These are phyloP conservation scores for Catunica adiposa DNA, from an alignment of 2,329 filamentous ascomycete genomes.

Conservation along the genomic window DNA sequence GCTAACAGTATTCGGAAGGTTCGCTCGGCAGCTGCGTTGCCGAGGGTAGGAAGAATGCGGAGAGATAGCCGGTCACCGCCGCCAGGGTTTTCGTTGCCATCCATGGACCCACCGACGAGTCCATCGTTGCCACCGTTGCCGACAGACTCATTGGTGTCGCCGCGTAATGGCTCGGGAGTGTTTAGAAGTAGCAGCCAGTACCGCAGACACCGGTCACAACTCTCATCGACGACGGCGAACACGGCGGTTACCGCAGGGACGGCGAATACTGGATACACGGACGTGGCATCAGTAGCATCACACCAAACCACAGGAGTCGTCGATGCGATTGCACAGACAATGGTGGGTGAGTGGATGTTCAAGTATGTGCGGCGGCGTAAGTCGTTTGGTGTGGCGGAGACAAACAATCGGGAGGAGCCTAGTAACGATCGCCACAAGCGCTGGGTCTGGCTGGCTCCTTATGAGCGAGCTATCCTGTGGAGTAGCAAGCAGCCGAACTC, in stretches of 20 bases:
- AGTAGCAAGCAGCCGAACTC: conserved; percentile 91
- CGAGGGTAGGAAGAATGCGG: conserved; percentile 33
- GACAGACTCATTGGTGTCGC: conserved; percentile 46
- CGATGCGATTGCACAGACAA: conserved; percentile 90
- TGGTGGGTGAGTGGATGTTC: conserved; percentile 97
- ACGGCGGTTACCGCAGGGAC: conserved; percentile 29
- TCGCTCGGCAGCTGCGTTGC: conserved; percentile 63
- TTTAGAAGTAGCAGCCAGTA: conserved; percentile 24
- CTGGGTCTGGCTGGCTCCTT: conserved; percentile 97
- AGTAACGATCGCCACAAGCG: conserved; percentile 75
- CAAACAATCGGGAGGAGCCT: conserved; percentile 48
- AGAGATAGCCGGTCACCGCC: conserved; percentile 44
- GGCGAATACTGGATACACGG: conserved; percentile 25
- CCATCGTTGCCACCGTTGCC: conserved; percentile 58
- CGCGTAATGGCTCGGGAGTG: conserved; percentile 20
- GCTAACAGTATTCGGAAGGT: conserved; percentile 60
- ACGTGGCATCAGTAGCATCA: conserved; percentile 32
- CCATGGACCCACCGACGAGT: conserved; percentile 47
- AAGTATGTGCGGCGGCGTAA: conserved; percentile 78
- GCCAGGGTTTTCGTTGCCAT: conserved; percentile 46
- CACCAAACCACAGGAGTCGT: conserved; percentile 75
- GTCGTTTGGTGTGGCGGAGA: conserved; percentile 69
- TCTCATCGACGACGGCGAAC: conserved; percentile 42
- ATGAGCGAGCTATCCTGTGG: conserved; percentile 93
- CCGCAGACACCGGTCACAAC: conserved; percentile 36